Conservation (phyloP, 164 flowering plant species). For the Hamamelis virginiana region DNA sequence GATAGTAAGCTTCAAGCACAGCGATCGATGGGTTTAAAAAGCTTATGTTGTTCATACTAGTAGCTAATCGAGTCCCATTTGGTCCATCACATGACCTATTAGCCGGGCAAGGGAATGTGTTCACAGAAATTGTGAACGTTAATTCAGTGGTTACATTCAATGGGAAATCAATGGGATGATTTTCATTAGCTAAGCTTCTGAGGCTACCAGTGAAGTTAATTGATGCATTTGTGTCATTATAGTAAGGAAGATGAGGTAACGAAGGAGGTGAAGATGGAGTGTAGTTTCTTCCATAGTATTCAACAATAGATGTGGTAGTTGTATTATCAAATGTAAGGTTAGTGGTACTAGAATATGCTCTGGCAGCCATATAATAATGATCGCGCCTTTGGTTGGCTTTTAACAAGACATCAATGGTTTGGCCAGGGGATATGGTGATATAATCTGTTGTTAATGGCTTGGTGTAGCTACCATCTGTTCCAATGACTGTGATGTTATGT, state of each 20-base stretch:
- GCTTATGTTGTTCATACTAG: conserved; percentile 14
- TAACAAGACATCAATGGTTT: conserved; percentile 22
- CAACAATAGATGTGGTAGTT: not conserved
- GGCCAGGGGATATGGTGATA: conserved; percentile 28
- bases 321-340: not conserved
- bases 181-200: conserved; percentile 20
- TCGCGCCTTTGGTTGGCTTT: conserved; percentile 23
- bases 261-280: conserved; percentile 1
- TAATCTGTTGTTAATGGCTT: conserved; percentile 22
- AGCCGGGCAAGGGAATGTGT: not conserved
- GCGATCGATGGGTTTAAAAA: not conserved
- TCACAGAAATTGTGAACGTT: not conserved
- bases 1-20: conserved; percentile 12
- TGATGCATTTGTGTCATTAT: conserved; percentile 22
- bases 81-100: conserved; percentile 9
- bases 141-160: conserved; percentile 11
- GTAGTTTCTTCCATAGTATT: not conserved
- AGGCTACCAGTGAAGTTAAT: no score
- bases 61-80: conserved; percentile 1
- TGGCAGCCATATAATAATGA: conserved; percentile 20
- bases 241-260: conserved; percentile 20
- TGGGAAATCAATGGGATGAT: conserved; percentile 32
- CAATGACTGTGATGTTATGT: conserved; percentile 23
- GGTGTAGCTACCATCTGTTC: conserved; percentile 22
- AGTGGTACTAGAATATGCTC: not conserved